Evolutionary conservation across 768 basidiomycete genomes (phyloP).

Genomic region (Chalciporus piperatus): DNA sequence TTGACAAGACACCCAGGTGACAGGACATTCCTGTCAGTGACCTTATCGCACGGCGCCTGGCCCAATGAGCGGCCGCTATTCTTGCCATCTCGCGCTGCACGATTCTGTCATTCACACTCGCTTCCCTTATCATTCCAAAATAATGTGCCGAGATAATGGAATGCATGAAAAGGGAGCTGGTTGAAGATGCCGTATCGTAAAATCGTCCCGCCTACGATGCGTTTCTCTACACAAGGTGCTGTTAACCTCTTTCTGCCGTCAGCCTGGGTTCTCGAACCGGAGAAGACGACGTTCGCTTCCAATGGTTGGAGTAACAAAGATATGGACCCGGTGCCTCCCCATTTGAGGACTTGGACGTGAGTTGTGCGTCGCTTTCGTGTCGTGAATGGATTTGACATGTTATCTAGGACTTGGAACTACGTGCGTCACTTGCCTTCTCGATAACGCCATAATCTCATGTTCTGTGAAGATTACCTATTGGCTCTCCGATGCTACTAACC

Average conservation of each 20-base stretch:
- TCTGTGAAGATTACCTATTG: slow-evolving; percentile 26
- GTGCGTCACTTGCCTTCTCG: slow-evolving; percentile 52
- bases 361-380: not conserved
- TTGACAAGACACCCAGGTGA: no score
- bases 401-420: slow-evolving; percentile 51
- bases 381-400: not conserved
- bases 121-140: slow-evolving; percentile 6
- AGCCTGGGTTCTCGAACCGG: slow-evolving; percentile 18
- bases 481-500: slow-evolving; percentile 31
- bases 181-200: not conserved
- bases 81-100: not conserved
- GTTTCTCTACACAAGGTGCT: not conserved
- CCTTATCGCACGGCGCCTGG: no score
- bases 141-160: slow-evolving; percentile 6
- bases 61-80: not conserved
- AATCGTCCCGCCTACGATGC: slow-evolving; percentile 7
- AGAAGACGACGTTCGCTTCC: slow-evolving; percentile 52
- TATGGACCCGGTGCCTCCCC: slow-evolving; percentile 70
- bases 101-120: not conserved
- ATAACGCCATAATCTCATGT: slow-evolving; percentile 13
- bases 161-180: slow-evolving; percentile 5
- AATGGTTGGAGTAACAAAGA: slow-evolving; percentile 69
- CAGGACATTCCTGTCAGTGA: no score
- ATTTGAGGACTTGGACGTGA: slow-evolving; percentile 58
- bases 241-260: slow-evolving; percentile 17